phyloP scores from a whole-genome alignment of 768 basidiomycete species.

The Tulasnella sp. region DNA sequence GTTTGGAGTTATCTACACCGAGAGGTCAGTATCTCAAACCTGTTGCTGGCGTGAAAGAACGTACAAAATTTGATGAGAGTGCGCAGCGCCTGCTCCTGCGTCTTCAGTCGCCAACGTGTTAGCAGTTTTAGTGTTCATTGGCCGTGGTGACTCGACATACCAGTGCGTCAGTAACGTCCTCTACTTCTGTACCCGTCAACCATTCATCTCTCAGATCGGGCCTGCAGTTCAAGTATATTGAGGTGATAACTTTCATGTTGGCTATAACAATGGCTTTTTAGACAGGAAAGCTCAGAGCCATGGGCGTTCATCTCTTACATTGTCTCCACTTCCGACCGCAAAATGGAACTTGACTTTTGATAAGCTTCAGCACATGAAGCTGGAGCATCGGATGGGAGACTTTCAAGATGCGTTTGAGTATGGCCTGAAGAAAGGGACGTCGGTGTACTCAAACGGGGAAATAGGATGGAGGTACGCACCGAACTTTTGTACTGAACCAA shows the following conservation, averaged over 20 bases:
- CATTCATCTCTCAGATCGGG: conserved; percentile 97
- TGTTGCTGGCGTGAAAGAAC: conserved; percentile 22
- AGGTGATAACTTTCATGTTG: conserved; percentile 99
- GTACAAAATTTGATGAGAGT: conserved; percentile 90
- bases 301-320: conserved; percentile 42
- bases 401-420: conserved; percentile 86
- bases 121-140: background rate
- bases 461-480: conserved; percentile 34
- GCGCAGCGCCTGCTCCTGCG: conserved; percentile 89
- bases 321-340: conserved; percentile 97
- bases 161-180: conserved; percentile 84
- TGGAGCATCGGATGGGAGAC: conserved; percentile 92
- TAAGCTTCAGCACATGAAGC: conserved; percentile 87
- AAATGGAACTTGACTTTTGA: conserved; percentile 98
- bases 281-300: background rate
- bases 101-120: too few relatives aligned
- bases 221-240: conserved; percentile 93
- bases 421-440: conserved; percentile 45
- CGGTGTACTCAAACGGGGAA: background rate
- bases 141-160: too few relatives aligned
- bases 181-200: conserved; percentile 86
- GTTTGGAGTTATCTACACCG: conserved; percentile 69
- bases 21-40: background rate
- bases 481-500: conserved; percentile 97
- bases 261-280: too few relatives aligned